Percentiles rank a stretch among this genome's conserved stretches.
Conservation (phyloP, 441 rosid genomes). For the Monsonia emarginata region DNA sequence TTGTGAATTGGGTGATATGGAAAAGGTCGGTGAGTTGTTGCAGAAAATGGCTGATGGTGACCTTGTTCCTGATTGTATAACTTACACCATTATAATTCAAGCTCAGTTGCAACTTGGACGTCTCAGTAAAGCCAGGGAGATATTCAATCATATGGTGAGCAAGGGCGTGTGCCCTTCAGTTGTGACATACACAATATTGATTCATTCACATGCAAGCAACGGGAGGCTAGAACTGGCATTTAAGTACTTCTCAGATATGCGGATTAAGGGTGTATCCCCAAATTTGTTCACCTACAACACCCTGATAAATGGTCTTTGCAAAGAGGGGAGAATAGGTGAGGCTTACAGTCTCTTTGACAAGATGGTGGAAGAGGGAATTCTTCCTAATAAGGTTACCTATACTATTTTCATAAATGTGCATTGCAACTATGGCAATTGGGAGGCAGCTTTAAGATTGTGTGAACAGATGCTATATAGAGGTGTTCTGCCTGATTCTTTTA, state of each 20-base stretch:
- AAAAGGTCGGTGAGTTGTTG: slow-evolving; percentile 36
- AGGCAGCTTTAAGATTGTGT: slow-evolving; percentile 53
- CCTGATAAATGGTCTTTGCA: slow-evolving; percentile 54
- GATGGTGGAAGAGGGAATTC: slow-evolving; percentile 49
- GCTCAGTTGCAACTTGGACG: slow-evolving; percentile 39
- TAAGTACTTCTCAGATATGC: slow-evolving; percentile 50
- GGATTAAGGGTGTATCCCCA: slow-evolving; percentile 38
- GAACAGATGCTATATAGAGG: slow-evolving; percentile 52
- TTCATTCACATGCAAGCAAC: slow-evolving; percentile 47
- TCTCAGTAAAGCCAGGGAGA: slow-evolving; percentile 37
- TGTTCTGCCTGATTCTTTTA: slow-evolving; percentile 47
- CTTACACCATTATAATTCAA: slow-evolving; percentile 52
- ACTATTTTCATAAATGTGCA: slow-evolving; percentile 56
- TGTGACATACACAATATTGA: slow-evolving; percentile 55
- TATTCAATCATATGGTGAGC: slow-evolving; percentile 45
- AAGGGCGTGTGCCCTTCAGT: slow-evolving; percentile 44
- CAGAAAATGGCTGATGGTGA: slow-evolving; percentile 38
- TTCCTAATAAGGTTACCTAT: slow-evolving; percentile 58
- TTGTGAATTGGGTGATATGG: slow-evolving; percentile 34
- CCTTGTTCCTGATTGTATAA: slow-evolving; percentile 50
- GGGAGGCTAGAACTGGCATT: slow-evolving; percentile 48
- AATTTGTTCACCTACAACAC: slow-evolving; percentile 66
- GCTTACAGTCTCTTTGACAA: slow-evolving; percentile 41
- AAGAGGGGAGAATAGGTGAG: slow-evolving; percentile 33
- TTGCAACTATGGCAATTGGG: slow-evolving; percentile 40